Base-by-base conservation (phyloP, 805 yeast species). In the Brettanomyces anomalus region DNA sequence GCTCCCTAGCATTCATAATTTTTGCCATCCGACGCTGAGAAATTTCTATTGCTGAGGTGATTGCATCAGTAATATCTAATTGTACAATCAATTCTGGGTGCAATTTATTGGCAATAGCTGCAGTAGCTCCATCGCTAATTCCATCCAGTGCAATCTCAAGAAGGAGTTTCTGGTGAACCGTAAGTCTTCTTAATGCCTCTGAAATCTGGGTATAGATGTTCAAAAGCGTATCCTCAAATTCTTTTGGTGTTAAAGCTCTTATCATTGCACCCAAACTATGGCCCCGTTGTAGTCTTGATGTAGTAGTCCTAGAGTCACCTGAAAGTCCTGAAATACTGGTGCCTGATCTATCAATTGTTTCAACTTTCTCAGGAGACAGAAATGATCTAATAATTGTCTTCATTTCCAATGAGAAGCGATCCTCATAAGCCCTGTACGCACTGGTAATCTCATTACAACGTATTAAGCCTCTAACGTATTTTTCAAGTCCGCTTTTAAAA, bases 1-100 rank as follows among this genome's bases (percentile, higher is more conserved):
- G 87, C 55, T 81, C 76, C 48, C 97, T 71, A 5, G 85, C 94
- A 42, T 76, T 74, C 13, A 89, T 70, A 14, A 93, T 74, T 53
- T 84, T 85, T 15, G 86, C 81, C 64, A 89, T 68, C 45, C 97
- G 70, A 4, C 76, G 66, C 53, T 89, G 96, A 8, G 88, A 69
- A 24, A 79, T 68, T 40, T 79, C 81, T 11, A 87, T 81, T 1
- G 86, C 79, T 43, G 72, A 76, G 45, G 76, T 74, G 13, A 88
- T 77, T 3, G 86, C 74, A 7, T 65, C 62, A 1, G 85, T 72
- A 16, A 85, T 76, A 53, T 85, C 95, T 37, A 86, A 58, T 14
- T 78, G 72, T 62, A 80, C 72, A 5, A 81, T 72, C 46, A 61
- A 41, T 26, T 64, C 68, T 0, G 67, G 57, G 40, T 56, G 58